These are phyloP conservation scores for Raphanus hybrid DNA, from an alignment of 441 rosid species.

Conservation along the genomic window DNA sequence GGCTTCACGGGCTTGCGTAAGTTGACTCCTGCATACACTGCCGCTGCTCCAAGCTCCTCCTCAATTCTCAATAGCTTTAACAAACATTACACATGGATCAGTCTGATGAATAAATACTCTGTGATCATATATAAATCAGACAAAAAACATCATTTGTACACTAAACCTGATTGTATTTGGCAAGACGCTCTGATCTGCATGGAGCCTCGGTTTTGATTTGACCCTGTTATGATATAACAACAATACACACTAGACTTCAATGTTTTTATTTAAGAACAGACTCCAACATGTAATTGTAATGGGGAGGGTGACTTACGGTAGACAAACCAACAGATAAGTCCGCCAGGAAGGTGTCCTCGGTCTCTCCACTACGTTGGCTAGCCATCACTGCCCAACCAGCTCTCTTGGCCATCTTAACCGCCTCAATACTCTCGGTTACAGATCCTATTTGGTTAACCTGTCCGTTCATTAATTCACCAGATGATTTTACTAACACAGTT, in stretches of 20 bases:
- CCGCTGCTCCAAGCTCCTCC: constrained; percentile 91
- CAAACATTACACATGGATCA: not conserved
- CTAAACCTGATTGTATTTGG: constrained; percentile 90
- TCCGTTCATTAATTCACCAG: not conserved
- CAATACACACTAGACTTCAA: not conserved
- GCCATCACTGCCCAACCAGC: constrained; percentile 99
- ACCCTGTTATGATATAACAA: not conserved
- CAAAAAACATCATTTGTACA: not conserved
- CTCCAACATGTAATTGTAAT: not conserved
- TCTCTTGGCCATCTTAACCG: constrained; percentile 89
- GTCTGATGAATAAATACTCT: not conserved
- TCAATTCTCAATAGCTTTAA: constrained; percentile 85
- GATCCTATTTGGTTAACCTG: constrained; percentile 98
- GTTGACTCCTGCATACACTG: constrained; percentile 83
- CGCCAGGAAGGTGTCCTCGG: constrained; percentile 98
- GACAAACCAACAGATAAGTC: constrained; percentile 92
- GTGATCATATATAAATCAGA: not conserved
- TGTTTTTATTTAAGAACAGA: not conserved
- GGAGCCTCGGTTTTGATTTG: constrained; percentile 70
- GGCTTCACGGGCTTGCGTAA: constrained; percentile 92
- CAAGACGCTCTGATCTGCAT: constrained; percentile 97
- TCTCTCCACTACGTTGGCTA: constrained; percentile 98
- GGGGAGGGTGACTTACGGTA: constrained; percentile 60
- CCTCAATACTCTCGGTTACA: constrained; percentile 96
- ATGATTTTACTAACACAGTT: not conserved